Evolutionary conservation across 148 eudicot genomes (phyloP).

Genomic region (Dianthus caryophyllus): DNA sequence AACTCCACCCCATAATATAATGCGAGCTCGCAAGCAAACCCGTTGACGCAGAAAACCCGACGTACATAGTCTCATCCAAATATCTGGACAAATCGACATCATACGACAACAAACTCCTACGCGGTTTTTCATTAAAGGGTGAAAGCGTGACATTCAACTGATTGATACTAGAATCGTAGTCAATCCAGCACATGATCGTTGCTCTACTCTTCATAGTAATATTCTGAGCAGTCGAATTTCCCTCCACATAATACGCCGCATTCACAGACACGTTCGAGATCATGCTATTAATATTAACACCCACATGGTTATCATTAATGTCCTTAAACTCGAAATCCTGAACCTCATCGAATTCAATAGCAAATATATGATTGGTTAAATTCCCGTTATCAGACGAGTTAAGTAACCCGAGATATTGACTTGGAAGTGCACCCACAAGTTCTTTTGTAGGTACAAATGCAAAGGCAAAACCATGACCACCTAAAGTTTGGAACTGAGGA

Average conservation of each 20-base stretch:
- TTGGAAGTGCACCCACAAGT: conserved; percentile 52
- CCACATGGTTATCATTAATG: conserved; percentile 77
- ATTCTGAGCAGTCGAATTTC: conserved; percentile 34
- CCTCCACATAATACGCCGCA: conserved; percentile 47
- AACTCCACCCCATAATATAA: conserved; percentile 73
- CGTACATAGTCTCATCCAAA: conserved; percentile 57
- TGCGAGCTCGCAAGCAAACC: conserved; percentile 75
- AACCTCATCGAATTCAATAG: conserved; percentile 81
- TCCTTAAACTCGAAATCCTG: conserved; percentile 65
- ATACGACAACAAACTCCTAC: conserved; percentile 41
- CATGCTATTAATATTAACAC: conserved; percentile 60
- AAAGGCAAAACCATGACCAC: conserved; percentile 89
- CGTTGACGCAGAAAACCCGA: conserved; percentile 78
- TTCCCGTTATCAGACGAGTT: conserved; percentile 56
- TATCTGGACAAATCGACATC: conserved; percentile 50
- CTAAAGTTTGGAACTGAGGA: conserved; percentile 56
- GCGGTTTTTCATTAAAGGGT: conserved; percentile 39
- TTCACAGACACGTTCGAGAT: conserved; percentile 45
- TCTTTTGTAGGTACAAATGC: conserved; percentile 42
- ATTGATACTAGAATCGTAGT: conserved; percentile 45
- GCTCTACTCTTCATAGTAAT: conserved; percentile 51
- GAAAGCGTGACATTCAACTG: conserved; percentile 58
- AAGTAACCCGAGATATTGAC: conserved; percentile 68
- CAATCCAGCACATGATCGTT: conserved; percentile 66
- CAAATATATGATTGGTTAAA: conserved; percentile 61